Percentiles rank a stretch among this genome's conserved stretches.
These are phyloP conservation scores for Mycosphaerella sp. DNA, from an alignment of 2,329 filamentous ascomycete species.

Conservation along the genomic window DNA sequence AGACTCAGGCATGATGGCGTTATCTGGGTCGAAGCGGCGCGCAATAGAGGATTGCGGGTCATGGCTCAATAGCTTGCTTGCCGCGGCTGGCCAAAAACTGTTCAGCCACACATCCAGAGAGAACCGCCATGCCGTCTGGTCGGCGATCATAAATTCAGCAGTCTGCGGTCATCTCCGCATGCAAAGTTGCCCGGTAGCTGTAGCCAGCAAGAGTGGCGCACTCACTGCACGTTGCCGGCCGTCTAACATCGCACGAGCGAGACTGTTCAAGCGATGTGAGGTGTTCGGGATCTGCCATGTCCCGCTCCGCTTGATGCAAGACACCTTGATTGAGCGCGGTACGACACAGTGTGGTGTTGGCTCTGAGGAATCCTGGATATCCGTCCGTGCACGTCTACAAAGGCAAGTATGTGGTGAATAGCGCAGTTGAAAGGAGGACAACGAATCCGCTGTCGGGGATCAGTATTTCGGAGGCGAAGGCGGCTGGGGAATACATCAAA, in stretches of 20 bases:
- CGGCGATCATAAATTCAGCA: neutral
- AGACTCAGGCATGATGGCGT: neutral
- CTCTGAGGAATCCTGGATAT: neutral
- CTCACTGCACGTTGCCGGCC: slow-evolving; percentile 4
- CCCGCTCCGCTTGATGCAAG: slow-evolving; percentile 11
- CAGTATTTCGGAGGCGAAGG: neutral
- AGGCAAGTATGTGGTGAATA: neutral
- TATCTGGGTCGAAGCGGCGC: slow-evolving; percentile 2
- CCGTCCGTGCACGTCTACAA: neutral
- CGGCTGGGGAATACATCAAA: neutral
- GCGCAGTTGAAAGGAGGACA: neutral
- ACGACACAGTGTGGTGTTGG: neutral
- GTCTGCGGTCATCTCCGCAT: slow-evolving; percentile 7
- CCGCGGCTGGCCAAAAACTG: neutral
- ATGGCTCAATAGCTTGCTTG: neutral
- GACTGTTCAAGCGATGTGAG: neutral
- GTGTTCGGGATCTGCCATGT: slow-evolving; percentile 8
- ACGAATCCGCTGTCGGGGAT: neutral
- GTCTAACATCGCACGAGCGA: slow-evolving; percentile 2
- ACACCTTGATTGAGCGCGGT: slow-evolving; percentile 7
- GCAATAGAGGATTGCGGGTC: too few species aligned
- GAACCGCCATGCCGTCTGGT: neutral
- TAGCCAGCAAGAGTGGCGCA: slow-evolving; percentile 4
- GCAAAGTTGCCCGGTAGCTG: slow-evolving; percentile 2
- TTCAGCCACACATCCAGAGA: neutral